These are phyloP conservation scores for Catenaria anguillulae DNA, from an alignment of 371 early-diverging fungal genomes.

Conservation along the genomic window DNA sequence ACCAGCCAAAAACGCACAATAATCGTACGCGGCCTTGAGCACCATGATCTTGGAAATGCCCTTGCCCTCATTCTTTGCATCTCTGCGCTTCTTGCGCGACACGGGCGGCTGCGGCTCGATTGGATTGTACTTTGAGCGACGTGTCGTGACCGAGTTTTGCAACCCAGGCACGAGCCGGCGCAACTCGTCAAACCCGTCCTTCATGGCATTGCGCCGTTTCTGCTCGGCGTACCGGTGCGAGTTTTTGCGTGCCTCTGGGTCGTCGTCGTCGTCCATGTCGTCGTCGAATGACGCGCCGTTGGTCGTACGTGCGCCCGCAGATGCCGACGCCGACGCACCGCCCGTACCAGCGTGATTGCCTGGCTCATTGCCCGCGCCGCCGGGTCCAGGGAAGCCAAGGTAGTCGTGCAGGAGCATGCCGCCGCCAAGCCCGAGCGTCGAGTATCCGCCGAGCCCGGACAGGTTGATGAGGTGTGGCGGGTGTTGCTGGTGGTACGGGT, in stretches of 20 bases:
- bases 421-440: background rate
- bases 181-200: constrained; percentile 71
- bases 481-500: no score
- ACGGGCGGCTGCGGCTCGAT: background rate
- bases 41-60: constrained; percentile 4
- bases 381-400: no score
- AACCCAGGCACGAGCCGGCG: constrained; percentile 47
- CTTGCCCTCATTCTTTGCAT: background rate
- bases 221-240: constrained; percentile 88
- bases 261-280: constrained; percentile 47
- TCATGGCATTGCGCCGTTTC: constrained; percentile 76
- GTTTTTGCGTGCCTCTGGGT: constrained; percentile 55
- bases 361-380: no score
- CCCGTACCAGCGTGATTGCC: background rate
- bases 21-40: constrained; percentile 4
- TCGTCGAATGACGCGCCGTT: no score
- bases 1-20: background rate
- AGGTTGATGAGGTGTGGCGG: background rate
- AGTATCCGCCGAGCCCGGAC: constrained; percentile 1
- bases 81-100: background rate
- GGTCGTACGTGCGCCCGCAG: background rate
- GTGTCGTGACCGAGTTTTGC: constrained; percentile 32
- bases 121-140: background rate
- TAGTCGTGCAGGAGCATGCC: background rate
- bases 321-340: background rate